Percentiles rank a stretch among this genome's conserved stretches.
These are phyloP conservation scores for Lycium barbarum DNA, from an alignment of 257 asterid genomes.

Conservation along the genomic window DNA sequence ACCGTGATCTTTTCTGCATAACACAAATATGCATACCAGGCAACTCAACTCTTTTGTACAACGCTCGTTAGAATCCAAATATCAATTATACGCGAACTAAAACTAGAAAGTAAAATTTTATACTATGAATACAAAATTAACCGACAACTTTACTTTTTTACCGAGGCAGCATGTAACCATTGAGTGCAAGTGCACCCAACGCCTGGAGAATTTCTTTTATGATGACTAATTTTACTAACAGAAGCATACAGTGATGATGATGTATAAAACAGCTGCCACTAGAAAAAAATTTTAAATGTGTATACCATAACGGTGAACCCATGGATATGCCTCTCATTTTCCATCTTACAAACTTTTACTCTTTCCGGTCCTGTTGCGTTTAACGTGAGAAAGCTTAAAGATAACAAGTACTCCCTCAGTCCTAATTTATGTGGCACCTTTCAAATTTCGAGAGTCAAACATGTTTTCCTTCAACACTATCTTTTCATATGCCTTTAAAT, in stretches of 20 bases:
- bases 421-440: no score
- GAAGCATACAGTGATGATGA: background rate
- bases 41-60: background rate
- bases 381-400: background rate
- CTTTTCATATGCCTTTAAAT: no score
- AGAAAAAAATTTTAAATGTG: no score
- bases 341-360: background rate
- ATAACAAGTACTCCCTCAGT: no score
- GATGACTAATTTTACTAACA: background rate
- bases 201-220: background rate
- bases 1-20: conserved; percentile 56
- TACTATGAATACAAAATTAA: background rate
- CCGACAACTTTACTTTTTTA: background rate
- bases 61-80: background rate
- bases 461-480: no score
- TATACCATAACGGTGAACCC: no score
- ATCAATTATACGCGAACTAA: no score
- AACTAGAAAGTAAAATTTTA: background rate
- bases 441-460: no score
- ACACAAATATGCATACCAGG: conserved; percentile 23
- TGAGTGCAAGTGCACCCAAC: background rate
- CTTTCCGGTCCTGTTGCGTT: background rate
- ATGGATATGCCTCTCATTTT: no score
- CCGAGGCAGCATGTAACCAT: background rate
- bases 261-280: background rate